These are phyloP conservation scores for Nigrograna mackinnonii DNA, from an alignment of 2,329 filamentous ascomycete species.

Conservation along the genomic window DNA sequence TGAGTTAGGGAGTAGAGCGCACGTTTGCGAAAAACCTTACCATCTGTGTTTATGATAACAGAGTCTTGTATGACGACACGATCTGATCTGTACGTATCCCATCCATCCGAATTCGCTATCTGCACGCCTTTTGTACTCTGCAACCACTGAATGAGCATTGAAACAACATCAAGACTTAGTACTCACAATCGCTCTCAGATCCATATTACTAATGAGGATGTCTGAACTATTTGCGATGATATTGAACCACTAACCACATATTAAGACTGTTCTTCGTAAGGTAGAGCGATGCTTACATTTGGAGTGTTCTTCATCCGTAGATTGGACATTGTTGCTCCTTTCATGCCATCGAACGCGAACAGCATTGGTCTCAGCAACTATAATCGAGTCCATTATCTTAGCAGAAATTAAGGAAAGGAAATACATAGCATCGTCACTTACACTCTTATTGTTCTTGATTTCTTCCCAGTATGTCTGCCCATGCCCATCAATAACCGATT, in stretches of 20 bases:
- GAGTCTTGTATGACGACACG: constrained; percentile 71
- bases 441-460: constrained; percentile 57
- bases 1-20: no score
- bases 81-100: constrained; percentile 65
- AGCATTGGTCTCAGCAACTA: constrained; percentile 63
- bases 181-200: constrained; percentile 59
- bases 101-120: constrained; percentile 19
- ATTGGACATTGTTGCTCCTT: constrained; percentile 62
- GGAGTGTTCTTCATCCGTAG: constrained; percentile 64
- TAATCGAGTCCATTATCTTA: constrained; percentile 21
- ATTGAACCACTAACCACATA: constrained; percentile 61
- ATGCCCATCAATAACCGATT: constrained; percentile 59
- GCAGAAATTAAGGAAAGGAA: background rate
- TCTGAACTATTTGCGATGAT: constrained; percentile 68
- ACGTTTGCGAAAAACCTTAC: no score
- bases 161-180: constrained; percentile 20
- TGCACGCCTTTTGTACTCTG: background rate
- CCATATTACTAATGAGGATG: constrained; percentile 66
- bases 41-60: constrained; percentile 64
- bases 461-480: constrained; percentile 68
- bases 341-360: constrained; percentile 60
- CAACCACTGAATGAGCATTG: no score
- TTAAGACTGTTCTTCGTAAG: background rate
- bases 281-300: background rate
- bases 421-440: background rate